Conservation (phyloP, 2,329 filamentous ascomycete species). For the Venturia pyrina region DNA sequence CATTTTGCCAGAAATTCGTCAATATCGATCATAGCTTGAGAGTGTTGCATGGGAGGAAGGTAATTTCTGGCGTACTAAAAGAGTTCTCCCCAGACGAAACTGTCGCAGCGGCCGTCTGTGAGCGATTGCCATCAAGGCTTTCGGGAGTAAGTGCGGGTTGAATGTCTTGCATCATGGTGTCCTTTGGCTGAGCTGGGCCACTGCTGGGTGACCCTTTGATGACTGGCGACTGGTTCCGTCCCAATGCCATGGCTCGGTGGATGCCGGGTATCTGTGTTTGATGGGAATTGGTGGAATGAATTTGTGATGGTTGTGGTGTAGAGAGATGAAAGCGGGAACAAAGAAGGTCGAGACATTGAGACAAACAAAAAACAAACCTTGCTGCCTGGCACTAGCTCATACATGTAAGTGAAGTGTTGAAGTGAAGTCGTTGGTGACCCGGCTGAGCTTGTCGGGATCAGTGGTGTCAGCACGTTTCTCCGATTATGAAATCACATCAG, state of each 20-base stretch:
- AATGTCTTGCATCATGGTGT: not conserved
- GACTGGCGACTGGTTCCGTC: not conserved
- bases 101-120: not conserved
- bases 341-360: not conserved
- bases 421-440: not conserved
- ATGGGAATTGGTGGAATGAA: not conserved
- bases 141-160: not conserved
- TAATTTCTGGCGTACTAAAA: not conserved
- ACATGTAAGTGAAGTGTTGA: not conserved
- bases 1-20: not conserved
- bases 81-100: not conserved
- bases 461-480: not conserved
- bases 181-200: not conserved
- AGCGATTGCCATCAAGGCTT: not conserved
- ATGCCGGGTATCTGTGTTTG: not conserved
- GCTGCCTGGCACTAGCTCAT: not conserved
- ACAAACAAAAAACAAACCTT: not conserved
- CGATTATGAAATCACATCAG: not conserved
- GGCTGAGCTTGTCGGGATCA: not conserved
- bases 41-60: not conserved
- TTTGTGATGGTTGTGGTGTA: not conserved
- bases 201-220: not conserved
- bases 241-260: not conserved
- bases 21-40: not conserved
- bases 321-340: not conserved